Base-by-base conservation (phyloP, 2,329 filamentous ascomycete genomes). In the Diaporthe vexans region DNA sequence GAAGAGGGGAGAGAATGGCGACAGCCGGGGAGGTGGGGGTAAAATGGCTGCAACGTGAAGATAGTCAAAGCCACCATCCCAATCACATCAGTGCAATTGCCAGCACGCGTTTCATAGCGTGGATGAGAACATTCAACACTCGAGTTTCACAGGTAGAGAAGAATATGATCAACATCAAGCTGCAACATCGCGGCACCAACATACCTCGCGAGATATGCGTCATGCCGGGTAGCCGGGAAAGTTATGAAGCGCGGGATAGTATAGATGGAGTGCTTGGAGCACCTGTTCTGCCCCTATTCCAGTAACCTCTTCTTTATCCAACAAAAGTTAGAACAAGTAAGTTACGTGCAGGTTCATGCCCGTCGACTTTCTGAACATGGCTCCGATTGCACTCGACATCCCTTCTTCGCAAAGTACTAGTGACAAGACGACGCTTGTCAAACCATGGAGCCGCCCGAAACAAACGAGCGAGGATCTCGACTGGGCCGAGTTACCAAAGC, bases 401-500 rank as follows among this genome's bases (percentile, higher is more conserved):
- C n/a, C n/a, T 10, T 10, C 57, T 24, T 43, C 57, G 19, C 35
- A 4, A 13, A 4, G 7, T 10, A 26, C 19, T 33, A 40, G 11
- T 15, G 26, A 26, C 35, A 61, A 43, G 57, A 43, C 11, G 26
- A 43, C 57, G 15, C 57, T 43, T n/a, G 24, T 61, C 57, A 61
- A 61, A 13, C 57, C 57, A 26, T 61, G 57, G 57, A 61, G 57
- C 57, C 57, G 57, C 35, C 57, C 57, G 26, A 43, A 26, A 15
- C 35, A 61, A 33, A 61, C 57, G 35, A 43, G 35, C 35, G 57
- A 61, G 15, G 35, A 43, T 6, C 57, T 61, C 57, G 57, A 61
- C 35, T 61, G 57, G 57, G 57, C 57, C 7, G 57, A 61, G 35
- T 37, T 61, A 11, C 57, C 57, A 61, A 43, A 61, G 35, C 57